Conservation (phyloP, 78 protist species). For the Parvularia atlantis region DNA sequence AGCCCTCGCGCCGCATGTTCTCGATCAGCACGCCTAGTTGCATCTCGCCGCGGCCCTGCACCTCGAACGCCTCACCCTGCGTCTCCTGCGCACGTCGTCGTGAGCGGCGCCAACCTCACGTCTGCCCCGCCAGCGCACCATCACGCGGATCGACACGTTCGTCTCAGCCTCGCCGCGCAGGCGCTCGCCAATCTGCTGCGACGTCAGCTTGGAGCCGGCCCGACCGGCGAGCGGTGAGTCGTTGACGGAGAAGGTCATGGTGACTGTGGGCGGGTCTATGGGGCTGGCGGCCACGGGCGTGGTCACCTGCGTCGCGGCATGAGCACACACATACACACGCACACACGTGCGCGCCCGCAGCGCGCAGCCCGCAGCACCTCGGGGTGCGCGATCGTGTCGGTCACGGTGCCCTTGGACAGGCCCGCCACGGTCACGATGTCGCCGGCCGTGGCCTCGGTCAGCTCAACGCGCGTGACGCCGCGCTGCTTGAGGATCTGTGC, state of each 20-base stretch:
- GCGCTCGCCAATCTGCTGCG: slow-evolving; percentile 43
- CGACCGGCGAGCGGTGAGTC: slow-evolving; percentile 63
- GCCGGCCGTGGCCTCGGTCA: slow-evolving; percentile 67
- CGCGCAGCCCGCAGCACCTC: no score
- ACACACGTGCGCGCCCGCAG: slow-evolving; percentile 15
- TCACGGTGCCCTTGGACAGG: slow-evolving; percentile 41
- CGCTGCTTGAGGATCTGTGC: slow-evolving; percentile 34
- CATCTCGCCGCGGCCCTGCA: slow-evolving; percentile 79
- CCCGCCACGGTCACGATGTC: slow-evolving; percentile 77
- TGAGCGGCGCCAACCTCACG: background rate
- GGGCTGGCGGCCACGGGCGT: slow-evolving; percentile 30
- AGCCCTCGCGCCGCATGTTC: slow-evolving; percentile 83
- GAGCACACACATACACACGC: background rate
- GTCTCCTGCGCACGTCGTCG: background rate
- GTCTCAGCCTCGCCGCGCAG: slow-evolving; percentile 55
- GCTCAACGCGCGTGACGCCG: slow-evolving; percentile 36
- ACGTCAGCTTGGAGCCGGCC: slow-evolving; percentile 58
- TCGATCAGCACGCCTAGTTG: slow-evolving; percentile 84
- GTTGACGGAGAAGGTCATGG: slow-evolving; percentile 62
- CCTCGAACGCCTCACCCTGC: slow-evolving; percentile 6
- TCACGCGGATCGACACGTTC: slow-evolving; percentile 65
- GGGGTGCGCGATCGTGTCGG: slow-evolving; percentile 50
- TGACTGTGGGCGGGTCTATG: slow-evolving; percentile 77
- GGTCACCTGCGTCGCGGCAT: background rate
- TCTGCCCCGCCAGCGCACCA: no score